Evolutionary conservation across 2,329 filamentous ascomycete species (phyloP).

Genomic region (Exophiala sp.): DNA sequence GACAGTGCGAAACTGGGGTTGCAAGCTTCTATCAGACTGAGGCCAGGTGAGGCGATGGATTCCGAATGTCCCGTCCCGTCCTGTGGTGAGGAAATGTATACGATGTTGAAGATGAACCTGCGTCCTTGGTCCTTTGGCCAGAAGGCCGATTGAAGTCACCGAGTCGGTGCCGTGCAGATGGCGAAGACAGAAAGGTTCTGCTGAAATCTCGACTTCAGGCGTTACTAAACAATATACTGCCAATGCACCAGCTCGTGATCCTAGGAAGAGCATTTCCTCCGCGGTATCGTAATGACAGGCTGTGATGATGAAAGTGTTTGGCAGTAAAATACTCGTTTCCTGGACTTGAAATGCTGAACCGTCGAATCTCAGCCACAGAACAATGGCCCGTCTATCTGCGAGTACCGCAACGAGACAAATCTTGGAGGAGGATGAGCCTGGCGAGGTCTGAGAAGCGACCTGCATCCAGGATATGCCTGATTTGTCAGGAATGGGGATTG

Average conservation of each 20-base stretch:
- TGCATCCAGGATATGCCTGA: slow-evolving; percentile 17
- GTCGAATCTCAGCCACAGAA: slow-evolving; percentile 13
- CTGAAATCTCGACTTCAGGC: slow-evolving; percentile 13
- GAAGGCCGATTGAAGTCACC: slow-evolving; percentile 59
- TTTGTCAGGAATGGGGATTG: background rate
- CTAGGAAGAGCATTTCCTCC: slow-evolving; percentile 43
- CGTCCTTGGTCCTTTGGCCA: slow-evolving; percentile 29
- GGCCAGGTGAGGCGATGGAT: slow-evolving; percentile 47
- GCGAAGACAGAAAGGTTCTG: slow-evolving; percentile 22
- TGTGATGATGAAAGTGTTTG: slow-evolving; percentile 48
- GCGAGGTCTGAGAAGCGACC: slow-evolving; percentile 1
- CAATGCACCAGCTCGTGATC: slow-evolving; percentile 52
- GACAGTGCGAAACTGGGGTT: slow-evolving; percentile 40
- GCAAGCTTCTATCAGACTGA: background rate
- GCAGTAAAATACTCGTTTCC: slow-evolving; percentile 31
- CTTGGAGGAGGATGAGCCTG: background rate
- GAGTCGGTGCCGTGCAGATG: slow-evolving; percentile 52
- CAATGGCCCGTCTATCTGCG: slow-evolving; percentile 4
- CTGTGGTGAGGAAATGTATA: slow-evolving; percentile 61
- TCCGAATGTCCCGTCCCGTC: slow-evolving; percentile 69
- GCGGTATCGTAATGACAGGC: slow-evolving; percentile 36
- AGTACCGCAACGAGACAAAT: slow-evolving; percentile 14
- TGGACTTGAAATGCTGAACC: slow-evolving; percentile 2
- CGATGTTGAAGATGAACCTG: slow-evolving; percentile 8
- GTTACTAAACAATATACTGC: slow-evolving; percentile 40